These are phyloP conservation scores for Tetrastigma voinierianum DNA, from an alignment of 164 flowering plant genomes.

Conservation along the genomic window DNA sequence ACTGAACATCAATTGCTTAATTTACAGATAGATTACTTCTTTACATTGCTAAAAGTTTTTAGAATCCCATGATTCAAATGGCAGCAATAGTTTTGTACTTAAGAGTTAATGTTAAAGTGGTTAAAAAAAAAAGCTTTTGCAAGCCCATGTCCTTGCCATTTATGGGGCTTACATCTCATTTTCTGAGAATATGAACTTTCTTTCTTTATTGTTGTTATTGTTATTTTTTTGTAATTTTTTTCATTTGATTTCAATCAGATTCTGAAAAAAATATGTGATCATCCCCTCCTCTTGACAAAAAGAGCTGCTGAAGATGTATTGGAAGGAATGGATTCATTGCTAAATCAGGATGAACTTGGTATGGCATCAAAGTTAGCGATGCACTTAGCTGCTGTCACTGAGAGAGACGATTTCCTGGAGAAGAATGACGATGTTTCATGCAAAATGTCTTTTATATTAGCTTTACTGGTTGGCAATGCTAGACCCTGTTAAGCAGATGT, in stretches of 20 bases:
- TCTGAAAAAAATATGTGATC: constrained; percentile 97
- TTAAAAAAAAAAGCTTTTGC: too few species aligned
- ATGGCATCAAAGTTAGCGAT: constrained; percentile 73
- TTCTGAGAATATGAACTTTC: too few species aligned
- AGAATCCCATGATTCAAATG: too few species aligned
- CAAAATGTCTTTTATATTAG: constrained; percentile 83
- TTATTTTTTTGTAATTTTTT: neutral
- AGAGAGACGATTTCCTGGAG: constrained; percentile 40
- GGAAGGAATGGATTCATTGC: constrained; percentile 85
- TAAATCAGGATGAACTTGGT: constrained; percentile 55
- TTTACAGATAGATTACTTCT: too few species aligned
- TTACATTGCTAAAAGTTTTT: too few species aligned
- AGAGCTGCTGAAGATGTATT: constrained; percentile 93
- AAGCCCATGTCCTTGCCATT: too few species aligned
- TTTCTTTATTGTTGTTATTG: neutral
- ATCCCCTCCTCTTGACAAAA: constrained; percentile 87
- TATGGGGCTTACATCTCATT: too few species aligned
- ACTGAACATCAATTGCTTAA: too few species aligned
- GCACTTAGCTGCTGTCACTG: constrained; percentile 63
- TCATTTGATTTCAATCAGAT: constrained; percentile 45
- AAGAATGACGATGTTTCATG: constrained; percentile 67
- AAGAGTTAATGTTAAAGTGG: too few species aligned
- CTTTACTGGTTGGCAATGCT: constrained; percentile 64
- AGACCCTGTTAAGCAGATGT: neutral
- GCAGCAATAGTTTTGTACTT: too few species aligned